These are phyloP conservation scores for Toxoplasma gondii DNA, from an alignment of 169 alveolate genomes.

Conservation along the genomic window DNA sequence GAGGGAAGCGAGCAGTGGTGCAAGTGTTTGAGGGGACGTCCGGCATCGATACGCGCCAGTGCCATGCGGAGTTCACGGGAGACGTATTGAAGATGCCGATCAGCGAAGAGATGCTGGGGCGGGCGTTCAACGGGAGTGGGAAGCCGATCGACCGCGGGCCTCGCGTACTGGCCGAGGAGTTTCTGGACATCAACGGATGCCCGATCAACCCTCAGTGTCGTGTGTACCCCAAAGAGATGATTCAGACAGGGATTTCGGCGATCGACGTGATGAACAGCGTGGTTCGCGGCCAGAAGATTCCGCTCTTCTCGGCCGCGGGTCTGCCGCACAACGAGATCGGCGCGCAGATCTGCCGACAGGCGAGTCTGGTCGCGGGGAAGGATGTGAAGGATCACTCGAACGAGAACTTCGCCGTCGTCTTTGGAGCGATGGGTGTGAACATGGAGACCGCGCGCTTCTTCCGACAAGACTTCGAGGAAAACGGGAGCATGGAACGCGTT, in stretches of 20 bases:
- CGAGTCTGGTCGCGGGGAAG: conserved; percentile 96
- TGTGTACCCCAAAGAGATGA: conserved; percentile 99
- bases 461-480: conserved; percentile 99
- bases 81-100: conserved; percentile 98
- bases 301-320: conserved; percentile 99
- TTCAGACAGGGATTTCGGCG: conserved; percentile 99
- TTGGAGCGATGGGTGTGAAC: conserved; percentile 99
- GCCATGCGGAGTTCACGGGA: conserved; percentile 98
- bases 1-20: conserved; percentile 66
- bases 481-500: conserved; percentile 99
- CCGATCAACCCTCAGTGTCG: conserved; percentile 98
- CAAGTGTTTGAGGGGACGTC: conserved; percentile 99
- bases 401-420: conserved; percentile 99
- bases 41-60: conserved; percentile 96
- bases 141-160: conserved; percentile 99
- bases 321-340: conserved; percentile 99
- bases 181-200: conserved; percentile 95
- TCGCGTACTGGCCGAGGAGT: conserved; percentile 97
- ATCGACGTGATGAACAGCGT: conserved; percentile 99
- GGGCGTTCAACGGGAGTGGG: conserved; percentile 99
- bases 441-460: conserved; percentile 99
- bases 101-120: conserved; percentile 99
- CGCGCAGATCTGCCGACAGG: conserved; percentile 99
- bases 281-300: conserved; percentile 99
- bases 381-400: conserved; percentile 97